A percentile compares a stretch with the other conserved stretches of the same genome.
Conservation (phyloP, 345 rosid genomes). For the Microcos paniculata region DNA sequence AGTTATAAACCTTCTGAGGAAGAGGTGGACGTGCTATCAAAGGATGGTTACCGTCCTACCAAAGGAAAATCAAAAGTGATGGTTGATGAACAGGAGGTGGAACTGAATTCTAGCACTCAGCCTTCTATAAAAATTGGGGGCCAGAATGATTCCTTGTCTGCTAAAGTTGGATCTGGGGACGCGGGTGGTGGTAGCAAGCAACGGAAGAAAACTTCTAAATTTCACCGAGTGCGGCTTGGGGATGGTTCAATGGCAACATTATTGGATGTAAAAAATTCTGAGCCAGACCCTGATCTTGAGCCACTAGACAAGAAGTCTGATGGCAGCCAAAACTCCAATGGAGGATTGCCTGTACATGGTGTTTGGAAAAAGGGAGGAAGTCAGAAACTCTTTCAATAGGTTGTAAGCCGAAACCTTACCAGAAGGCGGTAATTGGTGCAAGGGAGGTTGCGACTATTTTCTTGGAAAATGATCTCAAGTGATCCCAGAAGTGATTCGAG, state of each 20-base stretch:
- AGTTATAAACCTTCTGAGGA: slow-evolving; percentile 44
- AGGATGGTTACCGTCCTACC: slow-evolving; percentile 56
- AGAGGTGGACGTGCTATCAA: slow-evolving; percentile 54
- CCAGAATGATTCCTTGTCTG: slow-evolving; percentile 22
- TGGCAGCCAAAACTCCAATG: slow-evolving; percentile 27
- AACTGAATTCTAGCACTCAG: slow-evolving; percentile 17
- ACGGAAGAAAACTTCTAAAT: slow-evolving; percentile 76
- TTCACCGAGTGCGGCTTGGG: slow-evolving; percentile 68
- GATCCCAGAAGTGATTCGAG: neutral
- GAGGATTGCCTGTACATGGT: slow-evolving; percentile 55
- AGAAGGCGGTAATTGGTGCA: neutral
- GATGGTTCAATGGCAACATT: slow-evolving; percentile 76
- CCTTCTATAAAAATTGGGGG: slow-evolving; percentile 14
- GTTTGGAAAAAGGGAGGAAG: slow-evolving; percentile 80
- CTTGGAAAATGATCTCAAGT: neutral
- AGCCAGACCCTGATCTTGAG: slow-evolving; percentile 40
- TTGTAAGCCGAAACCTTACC: neutral
- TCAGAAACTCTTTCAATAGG: slow-evolving; percentile 49
- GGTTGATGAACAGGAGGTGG: slow-evolving; percentile 30
- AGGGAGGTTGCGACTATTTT: neutral
- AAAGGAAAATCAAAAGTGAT: slow-evolving; percentile 50
- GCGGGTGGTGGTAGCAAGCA: slow-evolving; percentile 47
- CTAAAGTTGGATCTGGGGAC: slow-evolving; percentile 34
- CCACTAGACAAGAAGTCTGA: slow-evolving; percentile 24
- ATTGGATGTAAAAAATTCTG: slow-evolving; percentile 43